Base-by-base conservation (phyloP, 345 rosid genomes). In the Draba incana region DNA sequence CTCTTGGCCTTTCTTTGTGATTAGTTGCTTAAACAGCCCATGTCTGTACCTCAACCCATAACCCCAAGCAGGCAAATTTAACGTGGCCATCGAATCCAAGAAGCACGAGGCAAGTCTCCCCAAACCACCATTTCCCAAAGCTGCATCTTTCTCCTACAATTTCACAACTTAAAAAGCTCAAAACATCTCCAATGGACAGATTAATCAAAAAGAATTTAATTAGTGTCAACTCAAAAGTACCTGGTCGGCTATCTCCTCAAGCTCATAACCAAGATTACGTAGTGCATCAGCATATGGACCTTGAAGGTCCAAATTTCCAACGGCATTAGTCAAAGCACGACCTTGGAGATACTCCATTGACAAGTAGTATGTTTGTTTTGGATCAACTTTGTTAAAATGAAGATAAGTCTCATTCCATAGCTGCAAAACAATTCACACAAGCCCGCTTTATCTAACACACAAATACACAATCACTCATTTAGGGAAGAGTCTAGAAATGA, bases 291-390 rank as follows among this genome's bases (percentile, higher is more conserved):
- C 91, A 76, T 94, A 88, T 10, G 96, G 91, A 80, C 85, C 82
- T 66, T 80, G 80, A 77, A 90, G 71, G 51, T 79, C 79, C 46
- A 94, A 81, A 61, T 85, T 94, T 45, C 98, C 98, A 66, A 93
- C 84, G 0, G 97, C 94, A 71, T 90, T 93, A 3, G 84, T 88
- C 84, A 93, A 78, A 69, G 97, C 89, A 53, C 98, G 85, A 43
- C 98, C 98, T 88, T 93, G 98, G 66, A 90, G 98, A 78, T 81
- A 93, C 68, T 93, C 97, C 98, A 93, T 93, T 27, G 98, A 93
- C 62, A 93, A 78, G 83, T 94, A 94, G 64, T 94, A 94, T 0
- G 94, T 91, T 76, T 94, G 99, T 62, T 94, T 90, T 8, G 97
- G 97, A 84, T 86, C 84, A 24, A 79, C 87, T 78, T 85, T 84